Evolutionary conservation across 257 asterid genomes (phyloP).

Genomic region (Ophiorrhiza pumila): DNA sequence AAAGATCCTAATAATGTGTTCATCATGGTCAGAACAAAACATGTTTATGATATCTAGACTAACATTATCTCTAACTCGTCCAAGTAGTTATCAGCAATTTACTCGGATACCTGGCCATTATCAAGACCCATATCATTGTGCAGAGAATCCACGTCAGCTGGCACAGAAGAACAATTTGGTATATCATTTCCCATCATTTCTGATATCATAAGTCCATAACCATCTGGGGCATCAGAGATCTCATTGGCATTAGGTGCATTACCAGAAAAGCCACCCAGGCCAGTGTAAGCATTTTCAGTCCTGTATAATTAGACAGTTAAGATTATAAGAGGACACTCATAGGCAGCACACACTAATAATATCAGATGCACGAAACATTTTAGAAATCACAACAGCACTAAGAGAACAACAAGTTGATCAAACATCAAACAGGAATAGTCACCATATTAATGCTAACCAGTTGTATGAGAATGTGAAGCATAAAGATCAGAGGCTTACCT

Average conservation of each 20-base stretch:
- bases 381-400: background rate
- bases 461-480: background rate
- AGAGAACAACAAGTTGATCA: slow-evolving; percentile 6
- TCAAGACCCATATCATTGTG: slow-evolving; percentile 74
- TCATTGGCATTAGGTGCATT: slow-evolving; percentile 52
- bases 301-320: slow-evolving; percentile 37
- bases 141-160: slow-evolving; percentile 56
- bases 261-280: slow-evolving; percentile 60
- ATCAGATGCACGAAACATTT: slow-evolving; percentile 3
- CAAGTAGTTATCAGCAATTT: slow-evolving; percentile 16
- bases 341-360: slow-evolving; percentile 9
- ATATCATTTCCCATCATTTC: slow-evolving; percentile 72
- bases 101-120: slow-evolving; percentile 61
- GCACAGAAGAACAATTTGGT: slow-evolving; percentile 67
- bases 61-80: background rate
- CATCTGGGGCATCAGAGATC: slow-evolving; percentile 62
- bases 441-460: slow-evolving; percentile 4
- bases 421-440: background rate
- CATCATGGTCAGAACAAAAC: slow-evolving; percentile 14
- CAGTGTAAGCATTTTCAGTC: slow-evolving; percentile 57
- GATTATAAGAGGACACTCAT: background rate
- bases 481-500: slow-evolving; percentile 42
- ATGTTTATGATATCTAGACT: background rate
- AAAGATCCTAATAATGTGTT: background rate
- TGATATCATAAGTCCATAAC: slow-evolving; percentile 85